Evolutionary conservation across 768 basidiomycete species (phyloP).

Genomic region (Kwoniella dendrophila): DNA sequence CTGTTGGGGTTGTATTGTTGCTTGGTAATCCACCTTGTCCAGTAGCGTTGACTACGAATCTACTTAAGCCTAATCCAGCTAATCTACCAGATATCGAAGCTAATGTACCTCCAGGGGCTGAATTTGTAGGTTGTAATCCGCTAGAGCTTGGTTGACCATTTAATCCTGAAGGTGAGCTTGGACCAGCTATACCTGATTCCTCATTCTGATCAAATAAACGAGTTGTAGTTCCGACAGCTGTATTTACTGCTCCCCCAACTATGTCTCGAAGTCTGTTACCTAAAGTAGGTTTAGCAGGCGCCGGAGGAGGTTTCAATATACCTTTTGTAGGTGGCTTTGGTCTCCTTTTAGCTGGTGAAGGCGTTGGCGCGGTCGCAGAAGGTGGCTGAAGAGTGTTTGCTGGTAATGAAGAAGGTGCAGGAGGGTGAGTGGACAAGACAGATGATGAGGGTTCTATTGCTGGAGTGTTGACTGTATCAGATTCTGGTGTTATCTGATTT

Average conservation of each 20-base stretch:
- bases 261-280: conserved; percentile 51
- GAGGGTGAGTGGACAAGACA: too few species aligned
- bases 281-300: conserved; percentile 53
- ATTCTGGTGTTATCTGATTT: neutral
- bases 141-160: conserved; percentile 1
- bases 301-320: conserved; percentile 56
- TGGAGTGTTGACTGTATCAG: neutral
- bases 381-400: neutral
- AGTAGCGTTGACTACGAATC: conserved; percentile 30
- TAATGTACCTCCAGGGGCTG: conserved; percentile 40
- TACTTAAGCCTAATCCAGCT: conserved; percentile 42
- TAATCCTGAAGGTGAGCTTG: conserved; percentile 11
- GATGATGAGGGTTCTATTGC: neutral
- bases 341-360: conserved; percentile 41
- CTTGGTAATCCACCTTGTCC: neutral
- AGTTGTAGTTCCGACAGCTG: conserved; percentile 21
- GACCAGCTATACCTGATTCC: conserved; percentile 19
- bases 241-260: conserved; percentile 38
- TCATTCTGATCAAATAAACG: conserved; percentile 27
- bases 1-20: conserved; percentile 1
- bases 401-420: neutral
- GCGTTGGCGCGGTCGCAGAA: conserved; percentile 4
- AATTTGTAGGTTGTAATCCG: conserved; percentile 18
- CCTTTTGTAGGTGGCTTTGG: conserved; percentile 54
- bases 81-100: conserved; percentile 46